Base-by-base conservation (phyloP, 192 early-diverging fungal species). In the Coemansia sp. region DNA sequence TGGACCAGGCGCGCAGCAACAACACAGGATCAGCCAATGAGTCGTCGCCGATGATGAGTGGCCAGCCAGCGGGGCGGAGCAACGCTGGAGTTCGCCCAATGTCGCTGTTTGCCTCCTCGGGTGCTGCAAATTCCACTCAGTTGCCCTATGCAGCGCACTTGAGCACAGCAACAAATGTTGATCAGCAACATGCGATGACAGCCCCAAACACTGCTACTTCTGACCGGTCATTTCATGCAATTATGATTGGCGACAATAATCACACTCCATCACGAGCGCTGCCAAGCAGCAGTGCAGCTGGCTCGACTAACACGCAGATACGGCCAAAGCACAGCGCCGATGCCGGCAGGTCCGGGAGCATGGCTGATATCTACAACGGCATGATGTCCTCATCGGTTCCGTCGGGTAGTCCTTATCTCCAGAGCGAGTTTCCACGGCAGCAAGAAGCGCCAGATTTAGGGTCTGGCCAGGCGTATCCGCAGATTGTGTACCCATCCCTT, bases 181-280 rank as follows among this genome's bases (percentile, higher is more conserved):
- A 58, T 51, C 61, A 48, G 19, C 65, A 65, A 21, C 60, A 68
- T 17, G 55, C 75, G 52, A 57, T 54, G 52, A 55, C 71, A 3
- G 56, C 55, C 15, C 70, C 69, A 62, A 69, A 60, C 52, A 69
- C 75, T 11, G 66, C 76, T 27, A 52, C 65, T 27, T 64, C 77
- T 1, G 78, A 80, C 41, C 68, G 65, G 23, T 80, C 78, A 14
- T 80, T 75, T 22, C 78, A 80, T 38, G 69, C 78, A 8, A 80
- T 80, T 27, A 66, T 75, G 66, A 80, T 80, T 49, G 66, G 78
- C 38, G 78, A 80, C 59, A 68, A 48, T 50, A 32, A 53, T 22
- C 76, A 79, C 7, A 24, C 71, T 2, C 55, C 56, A 32, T 24
- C 57, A 37, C 43, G 53, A 32, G 37, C 43, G 11, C 41, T 27